phyloP scores from a whole-genome alignment of 805 yeast genomes.

The Candida dajiaensis region DNA sequence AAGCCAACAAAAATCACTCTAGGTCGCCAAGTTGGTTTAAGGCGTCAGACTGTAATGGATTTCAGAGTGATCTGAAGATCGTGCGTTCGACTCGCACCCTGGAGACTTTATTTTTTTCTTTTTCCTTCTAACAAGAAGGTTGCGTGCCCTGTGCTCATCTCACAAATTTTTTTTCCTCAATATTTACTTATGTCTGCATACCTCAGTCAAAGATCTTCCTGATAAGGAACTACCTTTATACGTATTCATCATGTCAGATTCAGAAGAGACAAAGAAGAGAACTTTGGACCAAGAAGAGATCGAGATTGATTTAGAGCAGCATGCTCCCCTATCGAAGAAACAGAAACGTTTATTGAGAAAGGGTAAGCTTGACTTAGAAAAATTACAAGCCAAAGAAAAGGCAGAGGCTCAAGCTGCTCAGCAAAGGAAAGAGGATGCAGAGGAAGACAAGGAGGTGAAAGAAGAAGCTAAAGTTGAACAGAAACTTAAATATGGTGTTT shows the following conservation, averaged over 20 bases:
- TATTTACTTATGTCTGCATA: too few relatives aligned
- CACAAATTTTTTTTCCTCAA: neutral
- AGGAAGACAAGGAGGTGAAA: slow-evolving; percentile 6
- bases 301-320: slow-evolving; percentile 61
- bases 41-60: slow-evolving; percentile 33
- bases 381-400: slow-evolving; percentile 38
- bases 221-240: neutral
- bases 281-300: slow-evolving; percentile 33
- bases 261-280: slow-evolving; percentile 16
- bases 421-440: slow-evolving; percentile 25
- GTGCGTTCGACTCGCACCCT: slow-evolving; percentile 36
- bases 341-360: slow-evolving; percentile 82
- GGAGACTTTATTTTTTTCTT: slow-evolving; percentile 22
- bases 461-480: slow-evolving; percentile 22
- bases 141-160: neutral
- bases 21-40: slow-evolving; percentile 35
- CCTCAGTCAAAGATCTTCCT: too few relatives aligned
- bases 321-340: slow-evolving; percentile 85
- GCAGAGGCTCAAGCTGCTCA: slow-evolving; percentile 32
- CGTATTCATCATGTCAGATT: slow-evolving; percentile 3
- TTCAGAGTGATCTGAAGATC: slow-evolving; percentile 29
- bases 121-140: neutral
- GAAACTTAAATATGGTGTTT: slow-evolving; percentile 62
- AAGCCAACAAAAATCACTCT: slow-evolving; percentile 22
- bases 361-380: slow-evolving; percentile 59